These are phyloP conservation scores for Globisporangium barbulae DNA, from an alignment of 352 stramenopile genomes.

Conservation along the genomic window DNA sequence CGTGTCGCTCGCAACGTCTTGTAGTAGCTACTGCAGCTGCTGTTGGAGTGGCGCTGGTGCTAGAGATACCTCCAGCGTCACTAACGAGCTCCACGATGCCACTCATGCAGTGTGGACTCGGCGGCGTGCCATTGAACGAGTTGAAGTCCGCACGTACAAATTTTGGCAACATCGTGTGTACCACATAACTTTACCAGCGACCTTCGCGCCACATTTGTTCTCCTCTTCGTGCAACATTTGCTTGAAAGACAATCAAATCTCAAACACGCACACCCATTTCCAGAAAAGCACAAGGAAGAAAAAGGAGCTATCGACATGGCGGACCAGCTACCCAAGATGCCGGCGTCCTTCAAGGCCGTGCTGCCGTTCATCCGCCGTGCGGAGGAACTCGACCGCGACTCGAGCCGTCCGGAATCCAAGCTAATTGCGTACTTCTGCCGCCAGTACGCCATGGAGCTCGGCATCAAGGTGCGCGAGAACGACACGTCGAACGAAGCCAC, in stretches of 20 bases:
- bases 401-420: conserved; percentile 87
- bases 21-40: no score
- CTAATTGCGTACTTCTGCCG: conserved; percentile 95
- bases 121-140: no score
- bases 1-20: no score
- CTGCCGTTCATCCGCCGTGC: conserved; percentile 92
- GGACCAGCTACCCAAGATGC: conserved; percentile 73
- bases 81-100: no score
- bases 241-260: conserved; percentile 1
- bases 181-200: conserved; percentile 3
- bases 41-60: no score
- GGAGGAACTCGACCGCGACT: conserved; percentile 94
- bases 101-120: no score
- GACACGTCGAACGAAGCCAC: conserved; percentile 78
- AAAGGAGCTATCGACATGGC: conserved; percentile 30
- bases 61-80: no score
- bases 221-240: conserved; percentile 4
- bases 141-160: no score
- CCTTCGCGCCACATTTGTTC: conserved; percentile 14
- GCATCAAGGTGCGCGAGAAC: conserved; percentile 84
- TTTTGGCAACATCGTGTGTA: background rate
- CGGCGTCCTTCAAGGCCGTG: conserved; percentile 92
- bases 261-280: conserved; percentile 15
- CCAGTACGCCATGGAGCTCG: conserved; percentile 87
- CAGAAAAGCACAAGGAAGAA: conserved; percentile 18